Conservation (phyloP, 2,329 filamentous ascomycete genomes). For the Cytospora mali region DNA sequence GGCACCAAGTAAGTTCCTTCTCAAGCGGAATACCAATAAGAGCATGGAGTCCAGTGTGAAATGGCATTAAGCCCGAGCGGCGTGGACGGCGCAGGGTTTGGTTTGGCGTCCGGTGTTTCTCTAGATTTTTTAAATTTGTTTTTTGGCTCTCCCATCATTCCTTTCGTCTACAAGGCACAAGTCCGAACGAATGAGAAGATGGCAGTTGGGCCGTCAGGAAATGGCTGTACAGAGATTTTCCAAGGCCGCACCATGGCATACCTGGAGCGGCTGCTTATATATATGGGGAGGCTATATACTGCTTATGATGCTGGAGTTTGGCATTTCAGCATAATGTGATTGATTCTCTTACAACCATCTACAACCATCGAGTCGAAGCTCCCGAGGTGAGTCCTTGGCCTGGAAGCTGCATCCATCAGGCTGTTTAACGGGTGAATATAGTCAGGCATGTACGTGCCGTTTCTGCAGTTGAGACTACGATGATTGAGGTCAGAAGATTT, state of each 20-base stretch:
- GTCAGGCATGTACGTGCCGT: no score
- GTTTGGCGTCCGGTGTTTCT: slow-evolving; percentile 6
- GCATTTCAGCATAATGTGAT: not conserved
- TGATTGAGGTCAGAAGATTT: no score
- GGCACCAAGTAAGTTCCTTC: not conserved
- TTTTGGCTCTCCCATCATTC: no score
- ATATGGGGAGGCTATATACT: not conserved
- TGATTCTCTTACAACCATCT: not conserved
- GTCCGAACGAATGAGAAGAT: not conserved
- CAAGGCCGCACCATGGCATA: not conserved
- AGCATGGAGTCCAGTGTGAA: not conserved
- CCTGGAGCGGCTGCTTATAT: not conserved
- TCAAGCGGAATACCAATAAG: no score
- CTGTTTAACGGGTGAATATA: no score
- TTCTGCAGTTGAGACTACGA: no score
- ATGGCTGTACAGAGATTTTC: not conserved
- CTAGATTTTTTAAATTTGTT: no score
- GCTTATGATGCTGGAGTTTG: not conserved
- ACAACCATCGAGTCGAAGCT: not conserved
- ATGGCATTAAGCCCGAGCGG: slow-evolving; percentile 1
- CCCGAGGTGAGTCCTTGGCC: not conserved
- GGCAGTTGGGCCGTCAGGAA: not conserved
- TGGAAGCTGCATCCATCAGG: not conserved
- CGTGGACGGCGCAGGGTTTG: not conserved
- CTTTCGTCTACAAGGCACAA: not conserved